These are phyloP conservation scores for Xylariaceae sp. DNA, from an alignment of 2,329 filamentous ascomycete genomes.

Conservation along the genomic window DNA sequence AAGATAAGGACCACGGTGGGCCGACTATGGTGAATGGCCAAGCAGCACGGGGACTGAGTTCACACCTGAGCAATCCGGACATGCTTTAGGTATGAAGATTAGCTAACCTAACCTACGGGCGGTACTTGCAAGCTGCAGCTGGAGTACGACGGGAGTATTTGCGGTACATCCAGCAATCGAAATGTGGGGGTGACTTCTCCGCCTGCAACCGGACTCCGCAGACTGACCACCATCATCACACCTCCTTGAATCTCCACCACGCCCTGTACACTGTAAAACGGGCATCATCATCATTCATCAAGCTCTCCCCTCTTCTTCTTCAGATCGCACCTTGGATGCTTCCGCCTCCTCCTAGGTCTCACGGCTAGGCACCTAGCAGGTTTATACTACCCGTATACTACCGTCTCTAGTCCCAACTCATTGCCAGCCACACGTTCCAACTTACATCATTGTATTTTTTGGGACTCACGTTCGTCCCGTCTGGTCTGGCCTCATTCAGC, in stretches of 20 bases:
- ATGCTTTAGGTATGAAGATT: too few relatives aligned
- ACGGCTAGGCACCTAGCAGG: not conserved
- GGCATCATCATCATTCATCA: slow-evolving; percentile 19
- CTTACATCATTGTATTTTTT: slow-evolving; percentile 2
- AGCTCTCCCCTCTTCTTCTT: slow-evolving; percentile 18
- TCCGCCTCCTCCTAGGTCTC: slow-evolving; percentile 6
- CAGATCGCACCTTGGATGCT: slow-evolving; percentile 11
- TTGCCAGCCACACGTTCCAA: not conserved
- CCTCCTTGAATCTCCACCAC: slow-evolving; percentile 9
- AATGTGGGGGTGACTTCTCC: not conserved
- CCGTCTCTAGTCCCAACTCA: not conserved
- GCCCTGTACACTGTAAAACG: not conserved
- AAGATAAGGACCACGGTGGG: not conserved
- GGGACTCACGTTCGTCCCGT: not conserved
- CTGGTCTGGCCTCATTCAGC: not conserved
- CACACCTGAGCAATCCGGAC: too few relatives aligned
- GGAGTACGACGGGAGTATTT: too few relatives aligned
- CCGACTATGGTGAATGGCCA: not conserved
- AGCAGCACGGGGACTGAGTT: not conserved
- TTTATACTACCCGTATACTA: not conserved
- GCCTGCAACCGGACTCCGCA: not conserved
- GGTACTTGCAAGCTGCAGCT: too few relatives aligned
- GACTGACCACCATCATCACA: not conserved
- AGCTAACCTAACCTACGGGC: too few relatives aligned
- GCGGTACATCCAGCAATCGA: not conserved